Conservation (phyloP, 2,329 filamentous ascomycete genomes). For the Scedosporium aurantiacum region DNA sequence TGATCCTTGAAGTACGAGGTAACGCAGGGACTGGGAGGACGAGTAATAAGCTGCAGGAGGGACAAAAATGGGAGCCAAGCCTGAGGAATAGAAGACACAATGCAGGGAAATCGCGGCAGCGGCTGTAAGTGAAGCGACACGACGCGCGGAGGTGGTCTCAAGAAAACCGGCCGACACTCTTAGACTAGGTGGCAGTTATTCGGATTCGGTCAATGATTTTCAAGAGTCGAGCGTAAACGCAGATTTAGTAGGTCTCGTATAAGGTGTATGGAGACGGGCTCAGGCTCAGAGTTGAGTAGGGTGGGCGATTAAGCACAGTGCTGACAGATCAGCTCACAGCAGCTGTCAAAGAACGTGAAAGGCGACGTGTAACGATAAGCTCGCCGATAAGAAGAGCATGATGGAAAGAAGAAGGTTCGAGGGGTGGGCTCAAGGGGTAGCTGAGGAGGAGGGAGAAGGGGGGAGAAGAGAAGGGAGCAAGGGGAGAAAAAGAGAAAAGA, state of each 20-base stretch:
- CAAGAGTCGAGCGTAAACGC: not conserved
- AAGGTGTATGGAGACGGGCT: no score
- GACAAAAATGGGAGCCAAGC: not conserved
- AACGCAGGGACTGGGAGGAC: not conserved
- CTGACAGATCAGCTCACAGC: not conserved
- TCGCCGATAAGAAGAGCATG: constrained; percentile 1
- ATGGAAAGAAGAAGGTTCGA: not conserved
- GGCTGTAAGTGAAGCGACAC: not conserved
- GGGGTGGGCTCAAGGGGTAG: not conserved
- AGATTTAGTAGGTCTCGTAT: no score
- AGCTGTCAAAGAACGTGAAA: constrained; percentile 6
- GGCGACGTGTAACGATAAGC: constrained; percentile 1
- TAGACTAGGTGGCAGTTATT: not conserved
- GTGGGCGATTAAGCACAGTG: not conserved
- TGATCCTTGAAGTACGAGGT: not conserved
- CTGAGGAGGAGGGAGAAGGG: not conserved
- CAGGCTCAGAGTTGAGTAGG: not conserved
- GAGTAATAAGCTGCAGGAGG: not conserved
- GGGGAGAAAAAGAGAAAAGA: not conserved
- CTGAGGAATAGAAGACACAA: not conserved
- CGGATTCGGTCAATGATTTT: not conserved
- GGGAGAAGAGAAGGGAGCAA: not conserved
- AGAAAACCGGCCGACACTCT: not conserved
- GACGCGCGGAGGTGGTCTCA: not conserved
- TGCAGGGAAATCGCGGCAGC: not conserved